Conservation (phyloP, 495 filamentous ascomycete genomes). For the Choiromyces venosus region DNA sequence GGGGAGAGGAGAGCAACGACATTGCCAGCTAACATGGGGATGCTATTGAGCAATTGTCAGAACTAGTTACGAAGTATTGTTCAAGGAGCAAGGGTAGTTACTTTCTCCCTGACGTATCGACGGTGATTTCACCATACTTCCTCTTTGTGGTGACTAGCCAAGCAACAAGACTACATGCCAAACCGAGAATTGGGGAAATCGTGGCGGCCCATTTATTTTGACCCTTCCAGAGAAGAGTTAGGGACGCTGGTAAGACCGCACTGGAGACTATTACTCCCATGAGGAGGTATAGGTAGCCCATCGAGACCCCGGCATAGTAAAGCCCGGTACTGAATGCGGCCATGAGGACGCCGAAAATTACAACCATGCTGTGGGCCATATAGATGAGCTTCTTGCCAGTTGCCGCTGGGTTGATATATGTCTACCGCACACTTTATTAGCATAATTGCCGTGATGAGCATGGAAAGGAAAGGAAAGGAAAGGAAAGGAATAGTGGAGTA, state of each 20-base stretch:
- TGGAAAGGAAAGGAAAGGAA: conserved; percentile 36
- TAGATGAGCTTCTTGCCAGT: conserved; percentile 76
- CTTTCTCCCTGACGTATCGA: conserved; percentile 69
- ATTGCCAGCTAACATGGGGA: conserved; percentile 76
- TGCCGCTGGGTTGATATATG: conserved; percentile 57
- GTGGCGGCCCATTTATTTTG: conserved; percentile 78
- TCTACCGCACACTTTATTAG: conserved; percentile 24
- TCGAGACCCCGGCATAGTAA: conserved; percentile 57
- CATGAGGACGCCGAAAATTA: conserved; percentile 74
- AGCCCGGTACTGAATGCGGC: conserved; percentile 78
- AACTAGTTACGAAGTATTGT: conserved; percentile 33
- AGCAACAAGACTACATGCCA: conserved; percentile 69
- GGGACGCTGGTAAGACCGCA: conserved; percentile 74
- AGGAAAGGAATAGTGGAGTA: conserved; percentile 42
- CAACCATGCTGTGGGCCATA: conserved; percentile 71
- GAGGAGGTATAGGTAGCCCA: conserved; percentile 69
- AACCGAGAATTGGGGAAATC: conserved; percentile 68
- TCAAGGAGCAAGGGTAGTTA: background rate
- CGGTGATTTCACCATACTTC: conserved; percentile 65
- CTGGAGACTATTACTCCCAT: conserved; percentile 90
- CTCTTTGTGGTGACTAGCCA: conserved; percentile 88
- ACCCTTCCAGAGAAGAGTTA: conserved; percentile 74
- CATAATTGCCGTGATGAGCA: background rate
- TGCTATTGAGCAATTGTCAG: conserved; percentile 50
- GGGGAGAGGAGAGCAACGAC: conserved; percentile 76